These are phyloP conservation scores for Yamadazyma sp. DNA, from an alignment of 805 yeast genomes.

Conservation along the genomic window DNA sequence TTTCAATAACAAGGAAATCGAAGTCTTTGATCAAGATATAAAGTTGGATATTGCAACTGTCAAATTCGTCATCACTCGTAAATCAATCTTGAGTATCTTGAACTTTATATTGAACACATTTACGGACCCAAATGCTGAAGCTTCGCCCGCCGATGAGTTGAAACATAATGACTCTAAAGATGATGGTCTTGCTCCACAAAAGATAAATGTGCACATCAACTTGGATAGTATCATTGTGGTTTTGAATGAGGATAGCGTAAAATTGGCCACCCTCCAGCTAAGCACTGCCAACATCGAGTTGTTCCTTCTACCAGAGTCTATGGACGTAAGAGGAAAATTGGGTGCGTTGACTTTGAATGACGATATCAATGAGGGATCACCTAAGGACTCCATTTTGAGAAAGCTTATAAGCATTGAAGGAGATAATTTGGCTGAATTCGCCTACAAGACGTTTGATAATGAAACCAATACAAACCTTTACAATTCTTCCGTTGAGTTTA, in stretches of 20 bases:
- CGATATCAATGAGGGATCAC: constrained; percentile 65
- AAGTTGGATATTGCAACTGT: constrained; percentile 75
- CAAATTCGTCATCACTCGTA: constrained; percentile 70
- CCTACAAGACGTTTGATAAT: constrained; percentile 75
- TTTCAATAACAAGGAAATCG: constrained; percentile 53
- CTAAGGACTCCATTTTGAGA: constrained; percentile 58
- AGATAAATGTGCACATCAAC: constrained; percentile 64
- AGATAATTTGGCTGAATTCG: constrained; percentile 73
- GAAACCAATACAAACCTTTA: constrained; percentile 49
- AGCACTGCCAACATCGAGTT: constrained; percentile 71
- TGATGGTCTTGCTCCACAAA: constrained; percentile 64
- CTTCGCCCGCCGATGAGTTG: constrained; percentile 66
- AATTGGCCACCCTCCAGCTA: constrained; percentile 74
- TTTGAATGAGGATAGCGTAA: constrained; percentile 79
- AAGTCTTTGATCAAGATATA: constrained; percentile 75
- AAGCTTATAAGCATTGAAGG: constrained; percentile 79
- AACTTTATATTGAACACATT: constrained; percentile 86
- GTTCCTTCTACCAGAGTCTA: constrained; percentile 67
- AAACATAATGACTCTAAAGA: constrained; percentile 65
- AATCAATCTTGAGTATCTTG: constrained; percentile 71
- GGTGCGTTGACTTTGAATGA: constrained; percentile 81
- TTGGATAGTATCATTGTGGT: constrained; percentile 73
- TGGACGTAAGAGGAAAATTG: constrained; percentile 68
- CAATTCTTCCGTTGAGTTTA: constrained; percentile 58
- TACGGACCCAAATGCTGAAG: constrained; percentile 72